Percentiles rank a stretch among this genome's conserved stretches.
Evolutionary conservation across 2,329 filamentous ascomycete genomes (phyloP).

Genomic region (Nakataea oryzae): DNA sequence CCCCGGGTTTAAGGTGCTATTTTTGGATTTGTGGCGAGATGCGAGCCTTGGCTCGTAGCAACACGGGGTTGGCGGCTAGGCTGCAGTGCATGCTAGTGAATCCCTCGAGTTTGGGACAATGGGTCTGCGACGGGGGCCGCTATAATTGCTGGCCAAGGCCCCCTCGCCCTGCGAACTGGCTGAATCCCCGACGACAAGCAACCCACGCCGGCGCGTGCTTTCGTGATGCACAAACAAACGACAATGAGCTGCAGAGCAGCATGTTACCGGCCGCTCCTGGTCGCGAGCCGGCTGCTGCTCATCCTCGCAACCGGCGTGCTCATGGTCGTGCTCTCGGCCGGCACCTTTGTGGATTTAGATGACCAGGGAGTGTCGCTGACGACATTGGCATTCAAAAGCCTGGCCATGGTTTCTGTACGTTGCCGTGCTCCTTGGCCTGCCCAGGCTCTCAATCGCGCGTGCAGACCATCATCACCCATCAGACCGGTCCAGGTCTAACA

Average conservation of each 20-base stretch:
- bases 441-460: too few relatives aligned
- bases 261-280: background rate
- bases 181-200: too few relatives aligned
- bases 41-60: too few relatives aligned
- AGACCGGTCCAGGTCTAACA: background rate
- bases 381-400: background rate
- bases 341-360: background rate
- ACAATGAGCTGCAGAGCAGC: background rate
- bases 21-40: background rate
- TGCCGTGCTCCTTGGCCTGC: background rate
- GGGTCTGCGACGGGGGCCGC: background rate
- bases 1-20: background rate
- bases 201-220: too few relatives aligned
- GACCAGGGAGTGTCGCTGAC: background rate
- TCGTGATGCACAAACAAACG: background rate
- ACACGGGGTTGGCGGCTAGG: too few relatives aligned
- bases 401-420: slow-evolving; percentile 2
- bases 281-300: background rate
- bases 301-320: background rate
- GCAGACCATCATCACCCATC: background rate
- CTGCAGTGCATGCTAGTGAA: background rate
- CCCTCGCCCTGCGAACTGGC: too few relatives aligned
- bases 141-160: background rate
- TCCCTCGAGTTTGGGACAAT: background rate
- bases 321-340: background rate